A percentile compares a stretch with the other conserved stretches of the same genome.
Evolutionary conservation across 2,329 filamentous ascomycete genomes (phyloP).

Genomic region (Triangularia setosa): DNA sequence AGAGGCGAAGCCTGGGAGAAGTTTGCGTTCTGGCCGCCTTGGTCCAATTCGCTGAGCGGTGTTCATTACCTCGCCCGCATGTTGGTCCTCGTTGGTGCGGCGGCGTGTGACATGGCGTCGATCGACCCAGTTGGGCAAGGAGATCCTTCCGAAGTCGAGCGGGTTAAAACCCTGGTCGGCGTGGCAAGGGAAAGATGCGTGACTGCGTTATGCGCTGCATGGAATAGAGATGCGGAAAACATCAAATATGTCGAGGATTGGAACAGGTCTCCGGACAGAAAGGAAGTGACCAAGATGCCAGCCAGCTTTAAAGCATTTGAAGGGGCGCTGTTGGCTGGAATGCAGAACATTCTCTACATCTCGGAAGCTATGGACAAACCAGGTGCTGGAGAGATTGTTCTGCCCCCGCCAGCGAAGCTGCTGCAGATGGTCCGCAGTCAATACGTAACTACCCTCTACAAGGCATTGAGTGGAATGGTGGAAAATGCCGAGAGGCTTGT

Average conservation of each 20-base stretch:
- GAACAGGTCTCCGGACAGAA: conserved; percentile 75
- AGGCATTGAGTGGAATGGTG: conserved; percentile 90
- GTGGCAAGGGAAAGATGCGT: conserved; percentile 80
- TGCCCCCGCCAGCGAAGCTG: conserved; percentile 80
- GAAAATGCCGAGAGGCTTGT: conserved; percentile 84
- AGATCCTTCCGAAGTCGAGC: conserved; percentile 60
- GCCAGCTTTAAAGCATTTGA: conserved; percentile 82
- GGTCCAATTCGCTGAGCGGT: conserved; percentile 87
- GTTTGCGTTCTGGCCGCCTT: conserved; percentile 93
- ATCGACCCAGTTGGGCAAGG: conserved; percentile 60
- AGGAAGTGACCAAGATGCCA: conserved; percentile 89
- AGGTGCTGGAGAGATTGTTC: conserved; percentile 71
- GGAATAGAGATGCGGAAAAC: conserved; percentile 90
- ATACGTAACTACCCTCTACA: conserved; percentile 92
- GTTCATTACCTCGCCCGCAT: conserved; percentile 84
- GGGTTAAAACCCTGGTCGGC: conserved; percentile 70
- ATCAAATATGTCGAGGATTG: conserved; percentile 93
- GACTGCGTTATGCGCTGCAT: conserved; percentile 79
- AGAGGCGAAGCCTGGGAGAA: conserved; percentile 87
- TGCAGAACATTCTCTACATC: conserved; percentile 95
- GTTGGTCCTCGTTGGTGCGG: conserved; percentile 77
- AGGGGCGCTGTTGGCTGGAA: conserved; percentile 71
- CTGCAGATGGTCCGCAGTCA: conserved; percentile 86
- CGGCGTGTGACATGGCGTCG: conserved; percentile 78
- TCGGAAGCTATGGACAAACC: conserved; percentile 77